phyloP scores from a whole-genome alignment of 192 early-diverging fungal genomes.

The Lobosporangium transversale region DNA sequence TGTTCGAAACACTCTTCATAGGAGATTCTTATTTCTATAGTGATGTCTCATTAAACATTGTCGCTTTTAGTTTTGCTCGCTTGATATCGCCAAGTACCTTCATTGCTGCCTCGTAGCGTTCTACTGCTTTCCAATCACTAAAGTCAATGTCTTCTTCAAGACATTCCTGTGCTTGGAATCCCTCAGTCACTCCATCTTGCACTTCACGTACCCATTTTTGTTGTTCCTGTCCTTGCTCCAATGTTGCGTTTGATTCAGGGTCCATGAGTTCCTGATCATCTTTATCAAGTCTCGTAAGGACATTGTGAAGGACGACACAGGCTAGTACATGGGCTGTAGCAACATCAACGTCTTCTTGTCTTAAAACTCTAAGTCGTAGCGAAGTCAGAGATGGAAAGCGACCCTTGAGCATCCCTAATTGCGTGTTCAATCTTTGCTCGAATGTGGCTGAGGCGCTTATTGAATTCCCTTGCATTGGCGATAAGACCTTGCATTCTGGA shows the following conservation, averaged over 20 bases:
- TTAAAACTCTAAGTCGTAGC: not conserved
- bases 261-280: not conserved
- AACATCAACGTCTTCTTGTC: not conserved
- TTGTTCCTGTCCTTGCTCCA: not conserved
- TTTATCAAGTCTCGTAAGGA: not conserved
- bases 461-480: not conserved
- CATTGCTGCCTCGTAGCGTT: not conserved
- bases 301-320: not conserved
- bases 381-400: not conserved
- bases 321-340: not conserved
- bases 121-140: not conserved
- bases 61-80: not conserved
- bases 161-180: not conserved
- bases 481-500: not conserved
- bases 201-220: not conserved
- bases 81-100: not conserved
- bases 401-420: not conserved
- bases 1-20: too few species aligned
- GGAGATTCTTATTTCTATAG: too few species aligned
- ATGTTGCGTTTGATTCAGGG: not conserved
- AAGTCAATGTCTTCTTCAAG: not conserved
- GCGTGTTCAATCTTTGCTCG: constrained; percentile 3
- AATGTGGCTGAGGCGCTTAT: not conserved
- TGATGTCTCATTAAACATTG: too few species aligned
- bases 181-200: not conserved